Evolutionary conservation across 2,329 filamentous ascomycete species (phyloP).

Genomic region (Diplocarpon rosae): DNA sequence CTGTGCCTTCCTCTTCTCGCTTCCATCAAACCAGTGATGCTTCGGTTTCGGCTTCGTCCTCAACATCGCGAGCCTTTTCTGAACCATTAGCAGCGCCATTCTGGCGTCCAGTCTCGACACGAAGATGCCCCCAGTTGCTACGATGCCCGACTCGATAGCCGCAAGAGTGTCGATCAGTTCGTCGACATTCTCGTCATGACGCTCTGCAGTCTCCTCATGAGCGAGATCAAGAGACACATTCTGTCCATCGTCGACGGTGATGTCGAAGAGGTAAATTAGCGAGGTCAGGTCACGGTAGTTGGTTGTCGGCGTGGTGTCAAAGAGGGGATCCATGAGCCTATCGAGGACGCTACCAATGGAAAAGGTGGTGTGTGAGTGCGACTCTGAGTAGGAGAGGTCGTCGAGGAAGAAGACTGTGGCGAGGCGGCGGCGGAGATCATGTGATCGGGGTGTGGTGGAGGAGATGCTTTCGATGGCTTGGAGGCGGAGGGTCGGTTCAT

Average conservation of each 20-base stretch:
- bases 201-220: conserved; percentile 30
- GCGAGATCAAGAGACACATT: conserved; percentile 23
- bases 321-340: conserved; percentile 38
- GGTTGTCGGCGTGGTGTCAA: conserved; percentile 42
- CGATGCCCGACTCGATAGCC: conserved; percentile 36
- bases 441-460: conserved; percentile 35
- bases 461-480: conserved; percentile 51
- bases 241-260: conserved; percentile 58
- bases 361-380: conserved; percentile 31
- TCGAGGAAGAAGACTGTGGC: conserved; percentile 53
- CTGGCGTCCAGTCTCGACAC: conserved; percentile 59
- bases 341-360: conserved; percentile 33
- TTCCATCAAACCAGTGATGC: conserved; percentile 40
- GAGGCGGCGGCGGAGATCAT: conserved; percentile 54
- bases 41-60: conserved; percentile 61
- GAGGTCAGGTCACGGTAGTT: conserved; percentile 61
- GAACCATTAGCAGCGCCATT: conserved; percentile 61
- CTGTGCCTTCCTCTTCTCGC: too few species aligned
- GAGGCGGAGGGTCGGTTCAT: conserved; percentile 40
- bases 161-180: conserved; percentile 36
- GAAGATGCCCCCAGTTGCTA: too few species aligned
- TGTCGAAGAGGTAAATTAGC: conserved; percentile 57
- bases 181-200: conserved; percentile 66
- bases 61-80: conserved; percentile 58
- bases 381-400: conserved; percentile 33